phyloP scores from a whole-genome alignment of 805 yeast species.

The Candida endomychidarum region DNA sequence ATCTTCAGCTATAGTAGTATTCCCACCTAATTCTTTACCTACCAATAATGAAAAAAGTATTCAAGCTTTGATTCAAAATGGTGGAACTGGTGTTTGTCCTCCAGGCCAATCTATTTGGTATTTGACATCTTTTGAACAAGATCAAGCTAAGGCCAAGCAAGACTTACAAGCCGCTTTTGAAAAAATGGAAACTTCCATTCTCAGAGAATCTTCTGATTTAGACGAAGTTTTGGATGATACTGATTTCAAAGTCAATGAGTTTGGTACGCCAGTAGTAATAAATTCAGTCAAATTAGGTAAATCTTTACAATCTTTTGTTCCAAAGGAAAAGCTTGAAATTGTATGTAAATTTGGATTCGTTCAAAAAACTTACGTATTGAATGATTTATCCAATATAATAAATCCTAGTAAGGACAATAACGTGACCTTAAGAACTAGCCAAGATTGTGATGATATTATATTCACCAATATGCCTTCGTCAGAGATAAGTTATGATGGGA shows the following conservation, averaged over 20 bases:
- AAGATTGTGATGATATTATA: conserved; percentile 44
- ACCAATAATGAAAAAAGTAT: conserved; percentile 69
- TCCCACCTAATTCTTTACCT: conserved; percentile 81
- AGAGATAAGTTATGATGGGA: conserved; percentile 90
- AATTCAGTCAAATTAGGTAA: conserved; percentile 85
- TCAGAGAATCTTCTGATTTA: conserved; percentile 71
- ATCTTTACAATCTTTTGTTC: conserved; percentile 80
- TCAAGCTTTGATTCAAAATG: conserved; percentile 84
- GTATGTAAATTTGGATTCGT: conserved; percentile 43
- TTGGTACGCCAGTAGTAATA: conserved; percentile 62
- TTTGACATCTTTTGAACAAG: conserved; percentile 69
- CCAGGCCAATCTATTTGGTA: conserved; percentile 89
- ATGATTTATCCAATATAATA: conserved; percentile 39
- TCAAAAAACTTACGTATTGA: conserved; percentile 36
- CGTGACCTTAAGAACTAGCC: conserved; percentile 24
- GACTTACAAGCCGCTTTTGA: conserved; percentile 80
- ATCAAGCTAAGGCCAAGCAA: conserved; percentile 62
- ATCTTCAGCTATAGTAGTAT: conserved; percentile 82
- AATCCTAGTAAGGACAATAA: conserved; percentile 29
- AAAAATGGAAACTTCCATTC: conserved; percentile 75
- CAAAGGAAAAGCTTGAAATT: conserved; percentile 60
- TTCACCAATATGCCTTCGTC: conserved; percentile 68
- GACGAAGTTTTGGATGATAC: conserved; percentile 53
- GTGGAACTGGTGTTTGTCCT: conserved; percentile 86
- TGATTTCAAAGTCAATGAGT: conserved; percentile 32